These are phyloP conservation scores for Pythium aristosporum DNA, from an alignment of 352 stramenopile species.

Conservation along the genomic window DNA sequence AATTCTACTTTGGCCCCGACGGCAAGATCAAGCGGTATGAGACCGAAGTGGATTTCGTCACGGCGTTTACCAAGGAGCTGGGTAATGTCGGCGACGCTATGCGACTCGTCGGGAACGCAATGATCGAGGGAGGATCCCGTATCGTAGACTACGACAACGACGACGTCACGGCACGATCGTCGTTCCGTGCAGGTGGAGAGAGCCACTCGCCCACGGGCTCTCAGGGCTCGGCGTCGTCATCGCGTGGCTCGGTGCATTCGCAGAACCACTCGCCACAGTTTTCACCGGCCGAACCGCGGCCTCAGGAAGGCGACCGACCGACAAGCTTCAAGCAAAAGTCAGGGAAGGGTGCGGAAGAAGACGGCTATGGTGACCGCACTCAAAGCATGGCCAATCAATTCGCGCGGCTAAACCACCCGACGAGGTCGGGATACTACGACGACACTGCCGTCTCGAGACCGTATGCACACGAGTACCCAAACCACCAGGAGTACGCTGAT, in stretches of 20 bases:
- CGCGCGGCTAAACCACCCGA: too few relatives aligned
- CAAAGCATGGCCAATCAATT: too few relatives aligned
- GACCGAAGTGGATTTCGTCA: conserved; percentile 28
- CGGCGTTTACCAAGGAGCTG: conserved; percentile 22
- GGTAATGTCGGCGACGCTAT: conserved; percentile 21
- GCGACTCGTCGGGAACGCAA: conserved; percentile 18
- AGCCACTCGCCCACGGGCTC: conserved; percentile 14
- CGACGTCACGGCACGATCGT: neutral
- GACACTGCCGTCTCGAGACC: too few relatives aligned
- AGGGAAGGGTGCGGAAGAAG: neutral
- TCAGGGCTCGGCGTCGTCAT: conserved; percentile 7
- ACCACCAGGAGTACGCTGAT: neutral
- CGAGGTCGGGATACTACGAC: too few relatives aligned
- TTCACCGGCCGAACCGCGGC: neutral
- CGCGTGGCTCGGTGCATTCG: conserved; percentile 7
- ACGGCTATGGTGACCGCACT: too few relatives aligned
- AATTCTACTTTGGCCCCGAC: conserved; percentile 31
- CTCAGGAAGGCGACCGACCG: neutral
- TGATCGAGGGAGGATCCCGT: conserved; percentile 19
- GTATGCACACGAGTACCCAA: neutral
- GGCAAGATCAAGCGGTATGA: conserved; percentile 29
- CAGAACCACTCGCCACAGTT: neutral
- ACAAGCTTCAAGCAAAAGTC: conserved; percentile 10
- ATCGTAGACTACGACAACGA: conserved; percentile 14
- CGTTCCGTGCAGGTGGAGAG: neutral